Evolutionary conservation across 257 asterid genomes (phyloP), one percentile per base, ranked within the genome.

Genomic region (Fraxinus excelsior): DNA sequence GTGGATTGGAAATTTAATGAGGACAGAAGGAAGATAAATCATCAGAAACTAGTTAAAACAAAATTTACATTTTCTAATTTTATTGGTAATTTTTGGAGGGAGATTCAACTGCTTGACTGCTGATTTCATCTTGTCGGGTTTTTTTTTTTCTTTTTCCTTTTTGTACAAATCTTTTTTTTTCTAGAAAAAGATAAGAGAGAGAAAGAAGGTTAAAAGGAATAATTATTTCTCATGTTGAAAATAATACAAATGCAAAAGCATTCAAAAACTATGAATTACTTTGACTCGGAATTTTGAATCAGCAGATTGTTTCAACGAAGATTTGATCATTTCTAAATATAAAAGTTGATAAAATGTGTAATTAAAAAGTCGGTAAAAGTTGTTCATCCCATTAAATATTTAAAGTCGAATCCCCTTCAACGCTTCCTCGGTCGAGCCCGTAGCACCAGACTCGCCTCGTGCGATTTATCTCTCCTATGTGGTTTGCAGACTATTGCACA

Each of bases 21-120:
- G 51, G 51, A 42, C 51, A 12, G 46, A 40, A 40, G 46, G 46
- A 40, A 40, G 46, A 42, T 11, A 42, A 42, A 13, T 42, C 51
- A 11, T 42, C 51, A 42, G 4, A 42, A 11, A 42, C 13, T 42
- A 11, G 51, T 11, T 42, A 12, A 42, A 42, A 42, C 2, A 42
- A 40, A 40, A 40, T 40, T 40, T 40, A 10, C n/a, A 69, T 37
- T 37, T 37, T 8, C 11, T 9, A 37, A 38, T 37, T 71, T 58
- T 29, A 7, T 46, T 2, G 21, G 44, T 67, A 1, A 28, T 44
- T 56, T 40, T 74, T 46, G 70, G 67, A 72, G 67, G 67, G 73
- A 62, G 38, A 40, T 72, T 65, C 78, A 44, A 78, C 73, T 46
- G 67, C 42, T 78, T 78, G 82, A 78, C 78, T 72, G 73, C 31